These are phyloP conservation scores for Microsporum audouinii DNA, from an alignment of 2,329 filamentous ascomycete genomes.

Conservation along the genomic window DNA sequence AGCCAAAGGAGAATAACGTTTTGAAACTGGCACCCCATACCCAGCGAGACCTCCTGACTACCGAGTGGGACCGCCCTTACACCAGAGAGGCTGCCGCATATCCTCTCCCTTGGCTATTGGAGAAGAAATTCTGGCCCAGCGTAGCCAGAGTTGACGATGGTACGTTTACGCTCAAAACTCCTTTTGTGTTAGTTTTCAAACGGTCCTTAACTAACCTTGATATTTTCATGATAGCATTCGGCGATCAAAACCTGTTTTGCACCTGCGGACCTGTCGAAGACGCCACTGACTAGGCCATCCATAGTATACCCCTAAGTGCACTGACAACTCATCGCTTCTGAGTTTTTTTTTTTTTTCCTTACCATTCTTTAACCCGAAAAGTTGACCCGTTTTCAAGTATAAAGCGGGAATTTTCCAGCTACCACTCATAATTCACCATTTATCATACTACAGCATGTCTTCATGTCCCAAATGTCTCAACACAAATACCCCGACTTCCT, in stretches of 20 bases:
- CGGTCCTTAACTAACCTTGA: background rate
- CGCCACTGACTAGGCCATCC: background rate
- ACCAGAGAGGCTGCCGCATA: slow-evolving; percentile 74
- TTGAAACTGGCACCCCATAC: slow-evolving; percentile 84
- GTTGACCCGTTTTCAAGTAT: background rate
- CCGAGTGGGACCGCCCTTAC: slow-evolving; percentile 76
- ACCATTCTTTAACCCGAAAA: background rate
- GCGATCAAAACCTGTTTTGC: slow-evolving; percentile 88
- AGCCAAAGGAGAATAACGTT: slow-evolving; percentile 66
- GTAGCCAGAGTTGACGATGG: slow-evolving; percentile 81
- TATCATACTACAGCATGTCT: background rate
- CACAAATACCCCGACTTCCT: background rate
- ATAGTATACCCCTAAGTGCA: background rate
- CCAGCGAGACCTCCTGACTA: slow-evolving; percentile 62
- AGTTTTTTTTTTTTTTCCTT: background rate
- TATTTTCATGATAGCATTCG: slow-evolving; percentile 51
- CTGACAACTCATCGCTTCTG: background rate
- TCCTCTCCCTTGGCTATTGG: slow-evolving; percentile 65
- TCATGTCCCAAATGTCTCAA: background rate
- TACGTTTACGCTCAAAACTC: slow-evolving; percentile 35
- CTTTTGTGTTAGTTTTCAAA: slow-evolving; percentile 16
- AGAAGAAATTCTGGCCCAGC: slow-evolving; percentile 97
- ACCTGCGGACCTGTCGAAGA: slow-evolving; percentile 76
- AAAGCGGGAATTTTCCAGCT: background rate
- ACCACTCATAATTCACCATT: background rate